These are phyloP conservation scores for Cocos nucifera DNA, from an alignment of 176 grass and related monocot genomes.

Conservation along the genomic window DNA sequence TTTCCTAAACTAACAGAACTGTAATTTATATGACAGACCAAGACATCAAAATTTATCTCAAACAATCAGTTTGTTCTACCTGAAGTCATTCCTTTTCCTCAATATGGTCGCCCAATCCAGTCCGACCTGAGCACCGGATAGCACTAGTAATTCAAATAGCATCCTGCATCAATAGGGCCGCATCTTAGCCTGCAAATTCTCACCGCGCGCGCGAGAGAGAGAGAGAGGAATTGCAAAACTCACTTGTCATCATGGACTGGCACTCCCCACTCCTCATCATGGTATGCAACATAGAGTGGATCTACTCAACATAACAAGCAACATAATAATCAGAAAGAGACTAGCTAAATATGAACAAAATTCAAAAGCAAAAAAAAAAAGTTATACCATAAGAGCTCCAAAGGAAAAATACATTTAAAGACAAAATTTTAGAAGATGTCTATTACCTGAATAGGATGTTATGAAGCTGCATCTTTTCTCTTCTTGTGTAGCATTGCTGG, in stretches of 20 bases:
- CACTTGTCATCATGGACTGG: slow-evolving; percentile 76
- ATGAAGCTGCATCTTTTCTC: slow-evolving; percentile 22
- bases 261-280: slow-evolving; percentile 91
- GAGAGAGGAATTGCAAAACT: background rate
- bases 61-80: slow-evolving; percentile 17
- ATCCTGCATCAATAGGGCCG: slow-evolving; percentile 23
- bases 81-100: slow-evolving; percentile 71
- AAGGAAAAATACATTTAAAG: no score
- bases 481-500: slow-evolving; percentile 1
- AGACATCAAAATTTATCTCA: no score
- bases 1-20: no score
- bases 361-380: no score
- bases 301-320: slow-evolving; percentile 15
- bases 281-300: slow-evolving; percentile 68
- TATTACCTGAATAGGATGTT: slow-evolving; percentile 5
- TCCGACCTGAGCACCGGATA: slow-evolving; percentile 83
- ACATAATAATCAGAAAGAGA: background rate
- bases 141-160: slow-evolving; percentile 79
- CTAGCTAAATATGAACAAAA: background rate
- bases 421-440: background rate
- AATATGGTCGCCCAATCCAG: slow-evolving; percentile 85
- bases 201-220: no score
- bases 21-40: no score
- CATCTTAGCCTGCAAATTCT: no score
- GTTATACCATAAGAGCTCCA: no score